Base-by-base conservation (phyloP, 2,329 filamentous ascomycete genomes). In the Claviceps monticola region DNA sequence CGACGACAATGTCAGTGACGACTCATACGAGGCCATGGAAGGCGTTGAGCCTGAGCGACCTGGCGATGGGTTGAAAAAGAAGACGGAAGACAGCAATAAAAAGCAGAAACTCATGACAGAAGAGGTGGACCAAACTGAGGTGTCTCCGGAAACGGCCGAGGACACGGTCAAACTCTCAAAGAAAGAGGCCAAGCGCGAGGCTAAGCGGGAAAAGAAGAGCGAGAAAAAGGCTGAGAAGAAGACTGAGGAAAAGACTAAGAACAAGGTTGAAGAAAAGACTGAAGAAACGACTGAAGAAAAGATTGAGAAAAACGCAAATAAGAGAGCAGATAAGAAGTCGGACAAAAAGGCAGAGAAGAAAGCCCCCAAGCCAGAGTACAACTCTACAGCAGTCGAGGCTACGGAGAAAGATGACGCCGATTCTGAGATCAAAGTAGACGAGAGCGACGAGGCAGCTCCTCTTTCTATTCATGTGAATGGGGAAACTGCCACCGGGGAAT, bases 1-100 rank as follows among this genome's bases (percentile, higher is more conserved):
- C 43, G 74, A 69, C 11, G 69, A 67, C 51, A 65, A 73, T 43
- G 74, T 68, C 16, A 69, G 67, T 52, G 66, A 69, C 14, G 69
- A 67, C 51, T 66, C 68, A 7, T 62, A 61, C 42, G 76, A 71
- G 21, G 66, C 68, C 14, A 68, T 78, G 5, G 69, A 74, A 0
- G 79, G 78, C 11, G 71, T 83, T 46, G 75, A 79, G 54, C 69
- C 69, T 51, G 81, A 84, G 65, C 71, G 73, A 57, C 84, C 84
- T 2, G 73, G 75, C 44, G 76, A 88, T 63, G 83, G 83, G 2
- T 62, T 86, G 56, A 84, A 72, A 62, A 71, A 69, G 50, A 66
- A 68, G 52, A 59, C 61, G 42, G 59, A 69, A 52, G 59, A 69
- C 41, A 73, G 76, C 60, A 78, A 77, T 59, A 79, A 82, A 61